Evolutionary conservation across 805 yeast species (phyloP), one percentile per base, ranked within the genome.

Genomic region (Diddensiella caesifluorescens): DNA sequence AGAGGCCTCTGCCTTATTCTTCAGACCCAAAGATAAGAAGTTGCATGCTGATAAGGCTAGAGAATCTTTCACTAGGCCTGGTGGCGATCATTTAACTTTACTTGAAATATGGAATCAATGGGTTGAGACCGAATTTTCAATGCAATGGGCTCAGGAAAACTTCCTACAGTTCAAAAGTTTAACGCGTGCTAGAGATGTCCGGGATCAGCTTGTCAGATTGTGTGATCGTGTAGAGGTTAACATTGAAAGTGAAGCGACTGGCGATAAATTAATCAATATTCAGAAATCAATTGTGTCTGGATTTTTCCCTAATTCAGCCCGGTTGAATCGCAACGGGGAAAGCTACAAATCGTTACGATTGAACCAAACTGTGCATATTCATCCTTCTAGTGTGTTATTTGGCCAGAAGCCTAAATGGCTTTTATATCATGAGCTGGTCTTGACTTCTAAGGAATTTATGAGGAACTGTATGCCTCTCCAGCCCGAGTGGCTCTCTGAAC

Each of bases 401-500:
- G 72, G 73, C 12, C 65, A 65, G 44, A 73, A 71, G 27, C 84
- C 90, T 9, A 90, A 83, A 46, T 86, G 85, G 63, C 82, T 88
- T 34, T 61, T 90, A 5, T 89, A 86, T 55, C 88, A 88, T 55
- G 83, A 88, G 23, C 69, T 88, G 40, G 74, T 88, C 22, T 69
- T 87, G 50, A 90, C 98, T 0, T 75, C 83, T 12, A 79, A 80
- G 56, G 97, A 90, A 68, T 92, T 84, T 56, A 87, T 90, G 95
- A 83, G 92, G 42, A 87, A 87, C 52, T 80, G 83, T 22, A 83
- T 89, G 13, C 73, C 74, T n/a, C 77, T 92, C 26, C 88, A 87
- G 39, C 84, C 95, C 0, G 71, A 70, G 48, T 85, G 95, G 95
- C 65, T 90, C 64, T 77, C 35, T 75, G 81, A 60, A 62, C 62